phyloP scores from a whole-genome alignment of 306 rosid genomes.

The Morella rubra region DNA sequence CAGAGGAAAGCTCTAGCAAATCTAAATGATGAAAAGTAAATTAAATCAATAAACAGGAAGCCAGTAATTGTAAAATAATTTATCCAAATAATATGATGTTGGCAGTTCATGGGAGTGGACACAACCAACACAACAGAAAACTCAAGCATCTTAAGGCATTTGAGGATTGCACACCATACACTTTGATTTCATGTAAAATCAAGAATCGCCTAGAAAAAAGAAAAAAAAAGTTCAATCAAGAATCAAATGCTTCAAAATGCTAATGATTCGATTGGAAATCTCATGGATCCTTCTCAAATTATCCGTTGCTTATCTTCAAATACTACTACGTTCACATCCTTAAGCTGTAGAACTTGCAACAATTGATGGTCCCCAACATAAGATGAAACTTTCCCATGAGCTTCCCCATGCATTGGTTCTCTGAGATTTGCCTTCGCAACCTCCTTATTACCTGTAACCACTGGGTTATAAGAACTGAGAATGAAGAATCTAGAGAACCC shows the following conservation, averaged over 20 bases:
- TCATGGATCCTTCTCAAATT: conserved; percentile 4
- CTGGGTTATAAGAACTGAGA: neutral
- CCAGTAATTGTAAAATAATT: neutral
- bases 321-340: neutral
- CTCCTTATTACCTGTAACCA: neutral
- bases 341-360: neutral
- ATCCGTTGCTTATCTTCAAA: neutral
- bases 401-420: neutral
- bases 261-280: conserved; percentile 1
- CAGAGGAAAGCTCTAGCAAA: conserved; percentile 4
- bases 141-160: neutral
- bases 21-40: neutral
- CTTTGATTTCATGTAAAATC: neutral
- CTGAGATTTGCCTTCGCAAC: neutral
- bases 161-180: neutral
- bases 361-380: neutral
- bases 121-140: conserved; percentile 14
- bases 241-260: conserved; percentile 21
- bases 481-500: neutral
- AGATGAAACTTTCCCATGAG: neutral
- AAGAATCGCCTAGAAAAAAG: too few species aligned
- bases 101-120: neutral
- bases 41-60: neutral
- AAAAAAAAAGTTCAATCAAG: neutral
- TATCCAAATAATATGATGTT: neutral